Evolutionary conservation across 1,139 yeast genomes (phyloP), one percentile per base, ranked within the genome.

Genomic region (Taphrina deformans): DNA sequence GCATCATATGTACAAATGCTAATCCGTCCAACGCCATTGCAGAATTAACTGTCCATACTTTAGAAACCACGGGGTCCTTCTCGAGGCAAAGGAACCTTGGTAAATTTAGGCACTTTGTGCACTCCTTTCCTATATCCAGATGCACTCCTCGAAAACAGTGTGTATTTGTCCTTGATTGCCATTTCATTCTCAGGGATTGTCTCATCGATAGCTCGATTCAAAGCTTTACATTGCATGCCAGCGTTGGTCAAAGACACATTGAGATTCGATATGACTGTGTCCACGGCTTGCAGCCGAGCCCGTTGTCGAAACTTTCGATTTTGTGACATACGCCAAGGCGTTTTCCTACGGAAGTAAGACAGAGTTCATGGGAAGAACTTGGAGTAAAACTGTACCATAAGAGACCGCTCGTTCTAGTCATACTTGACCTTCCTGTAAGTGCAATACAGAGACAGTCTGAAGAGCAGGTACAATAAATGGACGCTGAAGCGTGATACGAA

Each of bases 221-320:
- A 79, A 69, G 81, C 79, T 69, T 79, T 78, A 70, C 82, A 79
- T n/a, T 82, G 81, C 64, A 83, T 77, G 29, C 79, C 79, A 65
- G 78, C 79, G 31, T 75, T 78, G 68, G 78, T 73, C 66, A 93
- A 79, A 4, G 95, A 92, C 63, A 81, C 73, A 69, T 85, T 86
- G 33, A 95, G 79, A 31, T 84, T 84, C 63, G 85, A 87, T 68
- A 93, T 84, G 71, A 89, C 93, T 50, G 81, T 74, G 77, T 95
- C 99, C 61, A 95, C 97, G 53, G 79, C 79, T 74, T 83, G 84
- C 83, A 93, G 82, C 76, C 99, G 83, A 69, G 83, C 81, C 78
- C 98, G 83, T 73, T 89, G 90, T 73, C 98, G 83, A 69, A 82
- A 82, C 77, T 93, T 93, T 74, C 92, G 97, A 18, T 83, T 84